These are phyloP conservation scores for Hyphopichia burtonii DNA, from an alignment of 1,139 yeast species.

Conservation along the genomic window DNA sequence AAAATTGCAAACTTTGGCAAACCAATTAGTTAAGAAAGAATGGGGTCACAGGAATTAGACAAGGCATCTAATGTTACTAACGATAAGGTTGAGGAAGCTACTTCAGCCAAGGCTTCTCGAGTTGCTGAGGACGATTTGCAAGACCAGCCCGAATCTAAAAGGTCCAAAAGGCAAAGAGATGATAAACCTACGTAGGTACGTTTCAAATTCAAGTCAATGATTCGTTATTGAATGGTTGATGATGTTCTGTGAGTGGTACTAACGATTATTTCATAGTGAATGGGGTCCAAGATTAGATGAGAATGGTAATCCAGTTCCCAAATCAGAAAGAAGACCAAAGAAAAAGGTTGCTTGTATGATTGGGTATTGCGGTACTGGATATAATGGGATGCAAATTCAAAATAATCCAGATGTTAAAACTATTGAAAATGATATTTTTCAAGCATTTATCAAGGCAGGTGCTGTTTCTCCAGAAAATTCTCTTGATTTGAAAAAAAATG, in stretches of 20 bases:
- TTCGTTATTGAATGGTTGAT: background rate
- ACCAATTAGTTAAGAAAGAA: background rate
- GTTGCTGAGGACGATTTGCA: constrained; percentile 25
- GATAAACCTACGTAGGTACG: constrained; percentile 52
- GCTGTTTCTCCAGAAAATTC: constrained; percentile 89
- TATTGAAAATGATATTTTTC: constrained; percentile 86
- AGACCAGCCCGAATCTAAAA: constrained; percentile 36
- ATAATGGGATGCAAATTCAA: constrained; percentile 92
- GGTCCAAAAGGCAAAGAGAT: constrained; percentile 29
- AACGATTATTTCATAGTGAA: constrained; percentile 28
- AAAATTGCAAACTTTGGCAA: background rate
- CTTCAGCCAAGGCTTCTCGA: constrained; percentile 8
- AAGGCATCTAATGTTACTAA: background rate
- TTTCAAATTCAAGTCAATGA: constrained; percentile 14
- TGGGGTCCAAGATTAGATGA: constrained; percentile 52
- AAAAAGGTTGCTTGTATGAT: constrained; percentile 87
- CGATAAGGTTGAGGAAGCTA: constrained; percentile 14
- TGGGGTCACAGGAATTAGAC: background rate
- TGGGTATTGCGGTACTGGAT: constrained; percentile 98
- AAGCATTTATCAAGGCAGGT: constrained; percentile 84
- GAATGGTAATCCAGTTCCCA: constrained; percentile 57
- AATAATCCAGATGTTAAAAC: constrained; percentile 85
- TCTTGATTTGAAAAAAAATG: constrained; percentile 83
- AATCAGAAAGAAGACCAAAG: constrained; percentile 72
- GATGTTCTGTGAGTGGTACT: no score